phyloP scores from a whole-genome alignment of 148 eudicot genomes.

The Linanthus parryae region DNA sequence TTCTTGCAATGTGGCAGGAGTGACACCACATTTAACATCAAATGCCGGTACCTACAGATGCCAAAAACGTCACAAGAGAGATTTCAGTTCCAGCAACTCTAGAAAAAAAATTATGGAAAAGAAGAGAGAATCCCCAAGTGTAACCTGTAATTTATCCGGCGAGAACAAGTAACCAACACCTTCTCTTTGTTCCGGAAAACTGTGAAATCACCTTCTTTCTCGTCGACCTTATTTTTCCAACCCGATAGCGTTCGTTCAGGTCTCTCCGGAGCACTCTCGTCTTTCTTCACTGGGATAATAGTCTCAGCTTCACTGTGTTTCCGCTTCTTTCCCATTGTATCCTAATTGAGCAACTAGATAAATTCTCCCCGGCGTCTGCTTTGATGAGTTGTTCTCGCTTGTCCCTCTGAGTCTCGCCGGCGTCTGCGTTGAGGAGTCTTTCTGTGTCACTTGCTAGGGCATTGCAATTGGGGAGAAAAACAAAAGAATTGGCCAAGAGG shows the following conservation, averaged over 20 bases:
- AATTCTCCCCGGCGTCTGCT: too few species aligned
- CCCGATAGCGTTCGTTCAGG: conserved; percentile 70
- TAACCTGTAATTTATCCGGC: conserved; percentile 46
- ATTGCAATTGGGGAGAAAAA: too few species aligned
- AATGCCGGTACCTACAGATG: conserved; percentile 89
- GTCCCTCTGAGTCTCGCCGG: too few species aligned
- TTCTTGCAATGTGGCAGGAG: conserved; percentile 83
- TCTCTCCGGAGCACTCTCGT: conserved; percentile 48
- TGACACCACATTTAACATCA: conserved; percentile 81
- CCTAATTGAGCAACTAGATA: too few species aligned
- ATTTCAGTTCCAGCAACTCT: too few species aligned
- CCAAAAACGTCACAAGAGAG: too few species aligned
- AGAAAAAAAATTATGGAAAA: conserved; percentile 1
- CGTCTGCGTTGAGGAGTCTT: too few species aligned
- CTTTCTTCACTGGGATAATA: conserved; percentile 25
- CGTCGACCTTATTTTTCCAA: too few species aligned
- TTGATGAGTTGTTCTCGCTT: too few species aligned
- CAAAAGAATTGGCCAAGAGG: too few species aligned
- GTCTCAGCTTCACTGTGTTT: conserved; percentile 53
- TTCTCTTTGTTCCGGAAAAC: conserved; percentile 57
- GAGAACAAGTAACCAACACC: conserved; percentile 56
- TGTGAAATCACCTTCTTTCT: conserved; percentile 5
- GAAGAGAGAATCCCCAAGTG: background rate
- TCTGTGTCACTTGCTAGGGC: too few species aligned
- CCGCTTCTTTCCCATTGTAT: conserved; percentile 79